Evolutionary conservation across 306 rosid genomes (phyloP).

Genomic region (Astragalus membranaceus): DNA sequence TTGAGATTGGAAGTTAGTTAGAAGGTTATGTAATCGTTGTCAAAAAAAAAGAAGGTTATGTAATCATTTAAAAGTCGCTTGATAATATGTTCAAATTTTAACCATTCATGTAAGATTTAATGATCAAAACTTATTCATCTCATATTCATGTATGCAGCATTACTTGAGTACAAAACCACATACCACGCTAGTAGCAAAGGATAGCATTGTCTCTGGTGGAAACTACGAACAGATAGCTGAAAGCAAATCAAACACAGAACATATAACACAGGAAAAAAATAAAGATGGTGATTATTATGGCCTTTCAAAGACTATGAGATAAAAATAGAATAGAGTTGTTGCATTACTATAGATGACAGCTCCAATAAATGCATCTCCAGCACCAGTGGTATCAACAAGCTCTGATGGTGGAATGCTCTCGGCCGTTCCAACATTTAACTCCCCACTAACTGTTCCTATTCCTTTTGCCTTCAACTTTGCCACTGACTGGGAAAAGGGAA

Average conservation of each 20-base stretch:
- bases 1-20: not conserved
- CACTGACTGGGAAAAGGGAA: conserved; percentile 48
- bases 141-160: not conserved
- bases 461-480: conserved; percentile 72
- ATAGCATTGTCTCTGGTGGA: conserved; percentile 73
- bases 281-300: not conserved
- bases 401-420: conserved; percentile 77
- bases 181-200: conserved; percentile 83
- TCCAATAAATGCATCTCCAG: conserved; percentile 98
- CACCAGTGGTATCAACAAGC: conserved; percentile 90
- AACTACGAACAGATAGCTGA: conserved; percentile 71
- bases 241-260: conserved; percentile 24
- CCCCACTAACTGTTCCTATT: conserved; percentile 65
- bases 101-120: not conserved
- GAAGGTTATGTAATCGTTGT: too few species aligned
- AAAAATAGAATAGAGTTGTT: conserved; percentile 10
- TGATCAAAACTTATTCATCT: not conserved
- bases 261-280: not conserved
- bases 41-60: too few species aligned
- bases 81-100: not conserved
- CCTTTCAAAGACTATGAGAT: not conserved
- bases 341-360: conserved; percentile 78
- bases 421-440: conserved; percentile 72
- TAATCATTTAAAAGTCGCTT: not conserved
- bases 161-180: conserved; percentile 21